phyloP scores from a whole-genome alignment of 306 rosid species.

The Albizia julibrissin region DNA sequence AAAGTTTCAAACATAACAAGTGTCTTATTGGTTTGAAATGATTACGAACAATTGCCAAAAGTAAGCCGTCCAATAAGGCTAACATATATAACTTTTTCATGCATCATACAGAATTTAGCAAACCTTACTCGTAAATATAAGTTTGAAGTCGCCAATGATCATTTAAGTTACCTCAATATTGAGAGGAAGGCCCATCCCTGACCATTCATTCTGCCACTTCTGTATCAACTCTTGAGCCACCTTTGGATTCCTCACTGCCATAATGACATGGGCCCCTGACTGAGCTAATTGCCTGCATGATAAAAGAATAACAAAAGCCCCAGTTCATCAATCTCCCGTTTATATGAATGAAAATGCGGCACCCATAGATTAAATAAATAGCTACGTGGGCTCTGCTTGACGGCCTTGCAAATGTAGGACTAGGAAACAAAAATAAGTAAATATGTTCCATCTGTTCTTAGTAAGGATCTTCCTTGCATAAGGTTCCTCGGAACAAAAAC shows the following conservation, averaged over 20 bases:
- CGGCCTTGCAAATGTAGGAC: constrained; percentile 6
- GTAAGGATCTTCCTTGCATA: not conserved
- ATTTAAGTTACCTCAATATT: constrained; percentile 74
- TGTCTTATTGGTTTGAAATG: not conserved
- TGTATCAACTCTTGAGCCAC: constrained; percentile 80
- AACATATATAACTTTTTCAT: constrained; percentile 4
- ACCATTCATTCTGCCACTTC: constrained; percentile 88
- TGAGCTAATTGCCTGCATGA: constrained; percentile 90
- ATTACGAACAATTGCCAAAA: not conserved
- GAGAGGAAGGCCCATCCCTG: constrained; percentile 81
- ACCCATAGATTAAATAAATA: constrained; percentile 15
- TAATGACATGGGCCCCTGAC: constrained; percentile 93
- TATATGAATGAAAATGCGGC: not conserved
- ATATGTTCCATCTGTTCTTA: constrained; percentile 7
- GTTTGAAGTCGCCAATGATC: constrained; percentile 5
- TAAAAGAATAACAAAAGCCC: constrained; percentile 13
- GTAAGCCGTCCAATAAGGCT: not conserved
- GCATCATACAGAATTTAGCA: constrained; percentile 17
- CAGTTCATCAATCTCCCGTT: not conserved
- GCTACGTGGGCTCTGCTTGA: constrained; percentile 16
- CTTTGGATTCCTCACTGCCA: constrained; percentile 96
- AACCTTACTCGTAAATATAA: constrained; percentile 7
- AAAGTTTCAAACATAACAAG: not conserved
- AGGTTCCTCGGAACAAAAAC: not conserved
- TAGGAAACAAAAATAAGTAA: not conserved